phyloP scores from a whole-genome alignment of 106 monocot genomes.

The Alisma plantagoaquatica region DNA sequence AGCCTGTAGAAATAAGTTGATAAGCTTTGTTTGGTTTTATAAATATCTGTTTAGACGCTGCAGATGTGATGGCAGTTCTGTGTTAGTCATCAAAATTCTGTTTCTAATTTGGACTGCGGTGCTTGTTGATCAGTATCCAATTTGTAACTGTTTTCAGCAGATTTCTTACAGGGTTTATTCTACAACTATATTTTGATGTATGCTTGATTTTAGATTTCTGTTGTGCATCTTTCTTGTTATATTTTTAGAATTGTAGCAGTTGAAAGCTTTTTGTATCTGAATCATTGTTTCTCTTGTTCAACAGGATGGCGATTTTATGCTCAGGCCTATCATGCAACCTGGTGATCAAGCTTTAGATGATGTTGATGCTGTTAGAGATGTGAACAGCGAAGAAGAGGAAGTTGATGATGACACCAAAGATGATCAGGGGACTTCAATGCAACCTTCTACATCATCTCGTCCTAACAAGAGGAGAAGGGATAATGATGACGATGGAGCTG shows the following conservation, averaged over 20 bases:
- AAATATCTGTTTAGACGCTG: too few species aligned
- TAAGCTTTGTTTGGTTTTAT: too few species aligned
- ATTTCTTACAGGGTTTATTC: too few species aligned
- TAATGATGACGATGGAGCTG: slow-evolving; percentile 39
- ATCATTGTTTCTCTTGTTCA: neutral
- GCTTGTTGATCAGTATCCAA: too few species aligned
- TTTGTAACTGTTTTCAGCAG: too few species aligned
- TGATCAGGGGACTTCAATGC: neutral
- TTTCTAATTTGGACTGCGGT: too few species aligned
- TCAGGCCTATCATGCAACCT: slow-evolving; percentile 35
- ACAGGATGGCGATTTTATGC: slow-evolving; percentile 32
- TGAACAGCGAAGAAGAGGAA: slow-evolving; percentile 33
- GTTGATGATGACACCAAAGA: slow-evolving; percentile 9
- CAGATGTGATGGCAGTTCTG: too few species aligned
- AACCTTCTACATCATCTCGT: slow-evolving; percentile 28
- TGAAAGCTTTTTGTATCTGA: neutral
- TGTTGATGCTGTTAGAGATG: slow-evolving; percentile 36
- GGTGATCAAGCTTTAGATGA: slow-evolving; percentile 23
- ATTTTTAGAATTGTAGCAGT: neutral
- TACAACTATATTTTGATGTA: neutral
- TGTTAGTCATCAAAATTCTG: too few species aligned
- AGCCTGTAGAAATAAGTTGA: too few species aligned
- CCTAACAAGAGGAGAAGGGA: slow-evolving; percentile 52
- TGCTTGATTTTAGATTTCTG: neutral
- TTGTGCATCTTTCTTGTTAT: neutral